Evolutionary conservation across 371 early-diverging fungal genomes (phyloP).

Genomic region (Lichtheimia hyalospora): DNA sequence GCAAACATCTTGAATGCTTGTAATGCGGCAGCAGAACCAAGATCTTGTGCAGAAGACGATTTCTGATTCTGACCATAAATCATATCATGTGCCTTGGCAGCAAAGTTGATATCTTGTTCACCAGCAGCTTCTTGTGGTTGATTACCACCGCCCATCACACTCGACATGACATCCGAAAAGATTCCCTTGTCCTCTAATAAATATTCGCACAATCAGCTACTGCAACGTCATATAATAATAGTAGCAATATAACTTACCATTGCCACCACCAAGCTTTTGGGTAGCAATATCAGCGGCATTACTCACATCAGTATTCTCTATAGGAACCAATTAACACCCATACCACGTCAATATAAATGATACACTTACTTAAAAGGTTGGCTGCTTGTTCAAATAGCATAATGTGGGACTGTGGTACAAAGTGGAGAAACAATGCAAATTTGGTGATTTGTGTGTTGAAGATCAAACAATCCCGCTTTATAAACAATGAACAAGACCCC

Average conservation of each 20-base stretch:
- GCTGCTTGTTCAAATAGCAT: background rate
- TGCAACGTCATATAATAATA: background rate
- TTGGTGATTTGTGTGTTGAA: no score
- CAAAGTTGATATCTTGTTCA: conserved; percentile 30
- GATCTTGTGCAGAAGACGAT: conserved; percentile 34
- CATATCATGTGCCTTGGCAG: conserved; percentile 31
- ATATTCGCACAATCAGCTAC: background rate
- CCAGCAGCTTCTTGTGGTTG: conserved; percentile 27
- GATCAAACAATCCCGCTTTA: background rate
- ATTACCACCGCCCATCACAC: conserved; percentile 24
- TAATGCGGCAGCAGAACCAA: conserved; percentile 51
- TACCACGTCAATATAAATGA: background rate
- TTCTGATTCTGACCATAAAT: conserved; percentile 34
- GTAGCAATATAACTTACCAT: background rate
- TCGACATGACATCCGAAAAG: conserved; percentile 30
- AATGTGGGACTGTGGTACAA: background rate
- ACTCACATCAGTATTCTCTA: background rate
- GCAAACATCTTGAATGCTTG: conserved; percentile 52
- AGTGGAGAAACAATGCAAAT: background rate
- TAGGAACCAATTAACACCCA: background rate
- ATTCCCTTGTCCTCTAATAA: conserved; percentile 22
- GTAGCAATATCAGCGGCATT: conserved; percentile 1
- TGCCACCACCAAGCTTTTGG: background rate
- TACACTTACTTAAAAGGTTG: background rate
- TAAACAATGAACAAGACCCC: background rate